phyloP scores from a whole-genome alignment of 306 rosid species.

The apple (Malus domestica) region ASM211411v1 NC_041794.1:19705501-19706000 shows the following conservation, averaged over 20 bases:
- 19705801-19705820: conserved; percentile 18
- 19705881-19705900: neutral
- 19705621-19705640: neutral
- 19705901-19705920: neutral
- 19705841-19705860: conserved; percentile 24
- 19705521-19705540: conserved; percentile 20
- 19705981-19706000: neutral
- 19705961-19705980: neutral
- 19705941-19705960: no score
- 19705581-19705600: conserved; percentile 10
- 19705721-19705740: conserved; percentile 8
- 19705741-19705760: conserved; percentile 13
- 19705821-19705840: conserved; percentile 28
- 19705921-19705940: neutral
- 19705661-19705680: neutral
- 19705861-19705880: neutral
- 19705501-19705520: conserved; percentile 24
- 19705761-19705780: conserved; percentile 2
- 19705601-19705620: conserved; percentile 12
- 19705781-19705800: conserved; percentile 30
- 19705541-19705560: conserved; percentile 14
- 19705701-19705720: conserved; percentile 12
- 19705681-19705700: conserved; percentile 16
- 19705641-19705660: conserved; percentile 8
- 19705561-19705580: neutral